Evolutionary conservation across 78 protist species (phyloP), one percentile per base, ranked within the genome.

Genomic region (Protostelium mycophagum): DNA sequence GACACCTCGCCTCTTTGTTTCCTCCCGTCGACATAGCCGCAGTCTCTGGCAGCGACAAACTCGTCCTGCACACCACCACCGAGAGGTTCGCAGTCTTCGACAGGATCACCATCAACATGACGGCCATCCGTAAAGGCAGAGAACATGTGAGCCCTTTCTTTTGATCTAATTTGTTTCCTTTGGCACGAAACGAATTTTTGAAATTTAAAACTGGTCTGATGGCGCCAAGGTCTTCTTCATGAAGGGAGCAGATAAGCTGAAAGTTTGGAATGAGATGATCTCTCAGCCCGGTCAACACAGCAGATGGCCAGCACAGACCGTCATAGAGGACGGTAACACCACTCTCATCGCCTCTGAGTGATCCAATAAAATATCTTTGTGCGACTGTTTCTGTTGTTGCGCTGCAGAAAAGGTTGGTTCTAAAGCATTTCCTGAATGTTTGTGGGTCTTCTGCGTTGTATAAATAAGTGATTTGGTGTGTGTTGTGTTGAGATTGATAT

Each of bases 271-370:
- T 35, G 94, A 91, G 86, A 91, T 91, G 94, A 1, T 85, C 0
- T 1, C 36, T 39, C 86, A 84, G 1, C 83, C 88, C 10, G 36
- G 35, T 38, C 88, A 91, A 31, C 73, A 83, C 25, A 29, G 35
- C 35, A 89, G 94, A 87, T 91, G 94, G 94, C 94, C 94, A 25
- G 94, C 94, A 34, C 88, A 91, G 28, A 35, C 28, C 36, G 89
- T 91, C 29, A 83, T 88, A 23, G n/a, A 51, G 38, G 88, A 90
- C 28, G 91, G 91, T 36, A 36, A 91, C 86, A 88, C 94, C 35
- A 35, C 73, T 51, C 73, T 51, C 73, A 51, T 51, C 73, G 73
- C 73, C 73, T 51, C 73, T 16, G 16, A n/a, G n/a, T n/a, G n/a
- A n/a, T n/a, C n/a, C n/a, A n/a, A n/a, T n/a, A n/a, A n/a, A n/a